phyloP scores from a whole-genome alignment of 2,329 filamentous ascomycete species.

The Talaromyces sp. region DNA sequence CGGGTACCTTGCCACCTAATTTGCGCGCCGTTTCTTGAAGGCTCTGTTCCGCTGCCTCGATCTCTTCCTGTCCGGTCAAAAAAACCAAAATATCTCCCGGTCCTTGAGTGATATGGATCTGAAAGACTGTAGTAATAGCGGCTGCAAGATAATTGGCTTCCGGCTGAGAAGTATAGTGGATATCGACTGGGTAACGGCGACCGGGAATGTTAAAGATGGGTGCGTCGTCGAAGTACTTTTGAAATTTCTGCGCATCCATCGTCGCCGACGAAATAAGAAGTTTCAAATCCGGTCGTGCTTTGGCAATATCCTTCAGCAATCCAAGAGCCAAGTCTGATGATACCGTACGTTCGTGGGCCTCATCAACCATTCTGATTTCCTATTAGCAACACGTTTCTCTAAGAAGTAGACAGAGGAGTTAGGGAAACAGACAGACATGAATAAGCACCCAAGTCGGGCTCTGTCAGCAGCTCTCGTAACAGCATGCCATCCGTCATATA shows the following conservation, averaged over 20 bases:
- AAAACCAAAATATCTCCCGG: constrained; percentile 91
- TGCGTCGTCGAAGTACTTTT: constrained; percentile 83
- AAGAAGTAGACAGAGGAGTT: not conserved
- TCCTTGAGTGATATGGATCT: constrained; percentile 85
- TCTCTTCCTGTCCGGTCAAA: constrained; percentile 93
- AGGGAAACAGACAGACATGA: constrained; percentile 29
- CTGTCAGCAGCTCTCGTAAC: constrained; percentile 81
- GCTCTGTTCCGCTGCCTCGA: constrained; percentile 80
- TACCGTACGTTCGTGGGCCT: constrained; percentile 91
- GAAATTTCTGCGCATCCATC: constrained; percentile 90
- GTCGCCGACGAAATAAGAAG: constrained; percentile 91
- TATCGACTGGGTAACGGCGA: constrained; percentile 81
- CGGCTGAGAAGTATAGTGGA: constrained; percentile 84
- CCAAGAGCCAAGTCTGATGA: constrained; percentile 87
- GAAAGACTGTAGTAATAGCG: constrained; percentile 88
- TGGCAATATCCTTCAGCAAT: constrained; percentile 81
- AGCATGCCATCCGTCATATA: constrained; percentile 99
- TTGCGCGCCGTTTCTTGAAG: constrained; percentile 83
- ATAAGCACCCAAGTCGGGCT: constrained; percentile 78
- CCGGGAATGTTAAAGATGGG: constrained; percentile 95
- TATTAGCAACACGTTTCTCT: not conserved
- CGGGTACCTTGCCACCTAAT: constrained; percentile 75
- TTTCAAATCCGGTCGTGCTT: constrained; percentile 79
- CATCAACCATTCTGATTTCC: constrained; percentile 73
- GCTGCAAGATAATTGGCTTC: constrained; percentile 93